Base-by-base conservation (phyloP, 2,329 filamentous ascomycete genomes). In the Penicillium sp. region DNA sequence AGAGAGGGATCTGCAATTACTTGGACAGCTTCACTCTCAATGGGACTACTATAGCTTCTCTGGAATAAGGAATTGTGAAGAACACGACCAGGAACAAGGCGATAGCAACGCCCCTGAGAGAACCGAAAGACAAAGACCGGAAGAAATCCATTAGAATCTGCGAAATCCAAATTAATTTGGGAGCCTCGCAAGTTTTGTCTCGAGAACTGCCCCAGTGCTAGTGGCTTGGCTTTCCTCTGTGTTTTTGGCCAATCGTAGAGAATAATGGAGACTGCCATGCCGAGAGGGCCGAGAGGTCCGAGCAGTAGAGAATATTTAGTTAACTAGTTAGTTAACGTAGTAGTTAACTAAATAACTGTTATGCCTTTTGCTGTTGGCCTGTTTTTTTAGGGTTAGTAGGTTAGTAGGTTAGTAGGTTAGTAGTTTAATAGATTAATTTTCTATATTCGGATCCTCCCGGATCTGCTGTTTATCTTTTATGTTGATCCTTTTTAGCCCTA, bases 151-250 rank as follows among this genome's bases (percentile, higher is more conserved):
- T 56, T 16, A 10, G 31, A 11, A 20, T 18, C 11, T 8, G 13
- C 9, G 43, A 20, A 20, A 44, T 31, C n/a, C 7, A 31, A 22
- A 44, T 34, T 18, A 31, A 31, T 31, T 9, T 13, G 49, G 44
- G 45, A 22, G 44, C n/a, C 31, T 50, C 16, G 3, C 13, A 20
- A 29, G n/a, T 31, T 55, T 50, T 53, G 13, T 42, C 39, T 42
- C n/a, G 8, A 6, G 40, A 29, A 13, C 13, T 3, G 5, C 6
- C 18, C 22, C 1, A 24, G 2, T 16, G 22, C 40, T 43, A 50
- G 52, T 32, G 45, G 46, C 52, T 55, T 55, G 52, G 52, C 52
- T 35, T 18, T 50, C 24, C 20, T 24, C 47, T 42, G 26, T 50
- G 16, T 32, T n/a, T 44, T n/a, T 2, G 50, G 32, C 50, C 50